phyloP scores from a whole-genome alignment of 106 monocot genomes.

The Agapanthus africanus region DNA sequence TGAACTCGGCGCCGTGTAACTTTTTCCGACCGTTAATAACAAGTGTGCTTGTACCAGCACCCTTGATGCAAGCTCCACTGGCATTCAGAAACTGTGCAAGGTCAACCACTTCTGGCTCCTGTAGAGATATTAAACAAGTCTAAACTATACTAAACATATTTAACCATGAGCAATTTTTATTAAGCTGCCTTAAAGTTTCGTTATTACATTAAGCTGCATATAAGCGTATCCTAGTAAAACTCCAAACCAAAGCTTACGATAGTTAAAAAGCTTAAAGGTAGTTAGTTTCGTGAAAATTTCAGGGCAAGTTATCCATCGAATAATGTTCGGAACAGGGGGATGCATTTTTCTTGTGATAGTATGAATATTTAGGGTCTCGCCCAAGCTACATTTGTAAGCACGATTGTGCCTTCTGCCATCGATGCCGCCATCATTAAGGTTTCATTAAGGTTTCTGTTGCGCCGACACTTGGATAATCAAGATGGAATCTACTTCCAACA shows the following conservation, averaged over 20 bases:
- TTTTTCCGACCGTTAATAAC: conserved; percentile 27
- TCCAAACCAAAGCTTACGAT: no score
- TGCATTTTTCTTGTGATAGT: no score
- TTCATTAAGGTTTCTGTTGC: conserved; percentile 47
- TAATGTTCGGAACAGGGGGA: no score
- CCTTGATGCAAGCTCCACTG: conserved; percentile 38
- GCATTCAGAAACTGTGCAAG: conserved; percentile 42
- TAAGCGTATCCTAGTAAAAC: no score
- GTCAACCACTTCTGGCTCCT: conserved; percentile 59
- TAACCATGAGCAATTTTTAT: no score
- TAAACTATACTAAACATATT: no score
- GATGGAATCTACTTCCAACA: conserved; percentile 32
- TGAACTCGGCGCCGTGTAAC: conserved; percentile 31
- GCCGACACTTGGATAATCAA: conserved; percentile 52
- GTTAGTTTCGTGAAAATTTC: no score
- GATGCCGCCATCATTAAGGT: conserved; percentile 59
- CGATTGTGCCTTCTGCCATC: conserved; percentile 34
- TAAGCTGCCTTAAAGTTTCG: no score
- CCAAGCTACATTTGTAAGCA: conserved; percentile 43
- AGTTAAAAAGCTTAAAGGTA: no score
- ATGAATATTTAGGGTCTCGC: conserved; percentile 6
- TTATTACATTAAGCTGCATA: no score
- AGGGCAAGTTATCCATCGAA: no score
- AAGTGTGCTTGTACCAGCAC: conserved; percentile 37
- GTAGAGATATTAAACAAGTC: neutral